A percentile compares a stretch with the other conserved stretches of the same genome.
Conservation (phyloP, 768 basidiomycete genomes). For the Trametes maxima region DNA sequence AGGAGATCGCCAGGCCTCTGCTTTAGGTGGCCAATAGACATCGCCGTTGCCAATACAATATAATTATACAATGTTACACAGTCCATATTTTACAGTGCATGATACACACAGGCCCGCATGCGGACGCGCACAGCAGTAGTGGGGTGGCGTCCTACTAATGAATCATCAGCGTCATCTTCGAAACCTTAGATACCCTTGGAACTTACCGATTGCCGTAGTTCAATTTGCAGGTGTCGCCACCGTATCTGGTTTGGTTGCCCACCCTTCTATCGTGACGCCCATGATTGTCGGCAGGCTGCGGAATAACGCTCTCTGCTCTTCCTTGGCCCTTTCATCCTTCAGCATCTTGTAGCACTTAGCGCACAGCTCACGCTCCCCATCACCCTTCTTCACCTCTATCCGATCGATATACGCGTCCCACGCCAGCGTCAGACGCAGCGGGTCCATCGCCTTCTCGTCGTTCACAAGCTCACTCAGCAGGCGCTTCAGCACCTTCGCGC, state of each 20-base stretch:
- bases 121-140: too few species aligned
- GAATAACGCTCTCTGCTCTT: constrained; percentile 4
- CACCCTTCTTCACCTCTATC: not conserved
- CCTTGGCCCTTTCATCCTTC: not conserved
- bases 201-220: not conserved
- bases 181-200: too few species aligned
- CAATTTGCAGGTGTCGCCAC: not conserved
- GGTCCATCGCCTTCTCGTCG: not conserved
- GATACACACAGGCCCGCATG: too few species aligned
- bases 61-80: too few species aligned
- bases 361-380: constrained; percentile 7
- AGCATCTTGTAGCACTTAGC: constrained; percentile 1
- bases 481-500: not conserved
- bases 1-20: too few species aligned
- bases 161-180: too few species aligned
- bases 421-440: not conserved
- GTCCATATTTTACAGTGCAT: too few species aligned
- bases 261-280: constrained; percentile 6
- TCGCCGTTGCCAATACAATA: too few species aligned
- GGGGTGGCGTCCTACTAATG: too few species aligned
- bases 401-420: not conserved
- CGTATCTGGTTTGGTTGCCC: not conserved
- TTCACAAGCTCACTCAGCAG: not conserved
- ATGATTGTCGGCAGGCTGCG: constrained; percentile 1
- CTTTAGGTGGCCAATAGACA: too few species aligned